Percentiles rank a stretch among this genome's conserved stretches.
These are phyloP conservation scores for Ogataea nonfermentans DNA, from an alignment of 805 yeast genomes.

Conservation along the genomic window DNA sequence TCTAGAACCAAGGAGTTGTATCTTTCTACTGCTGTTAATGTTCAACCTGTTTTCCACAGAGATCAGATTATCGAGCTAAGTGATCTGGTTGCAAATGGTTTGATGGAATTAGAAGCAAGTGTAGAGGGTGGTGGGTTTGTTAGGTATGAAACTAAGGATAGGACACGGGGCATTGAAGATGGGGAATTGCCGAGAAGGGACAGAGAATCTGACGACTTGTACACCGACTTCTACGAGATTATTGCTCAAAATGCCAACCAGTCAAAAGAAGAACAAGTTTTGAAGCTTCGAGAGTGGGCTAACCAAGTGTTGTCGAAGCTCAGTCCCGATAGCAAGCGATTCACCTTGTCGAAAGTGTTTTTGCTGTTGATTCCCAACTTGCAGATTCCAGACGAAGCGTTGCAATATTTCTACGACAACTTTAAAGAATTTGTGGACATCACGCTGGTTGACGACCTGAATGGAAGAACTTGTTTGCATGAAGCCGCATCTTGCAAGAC, in stretches of 20 bases:
- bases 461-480: slow-evolving; percentile 73
- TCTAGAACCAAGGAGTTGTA: slow-evolving; percentile 93
- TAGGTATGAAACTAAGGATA: slow-evolving; percentile 24
- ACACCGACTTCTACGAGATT: slow-evolving; percentile 57
- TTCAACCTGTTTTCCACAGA: slow-evolving; percentile 94
- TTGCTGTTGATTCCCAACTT: slow-evolving; percentile 62
- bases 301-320: slow-evolving; percentile 45
- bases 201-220: slow-evolving; percentile 62
- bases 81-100: slow-evolving; percentile 64
- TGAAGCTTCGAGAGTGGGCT: slow-evolving; percentile 37
- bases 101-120: slow-evolving; percentile 73
- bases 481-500: slow-evolving; percentile 45
- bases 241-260: slow-evolving; percentile 37
- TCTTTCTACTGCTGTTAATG: slow-evolving; percentile 87
- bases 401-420: slow-evolving; percentile 45
- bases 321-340: slow-evolving; percentile 37
- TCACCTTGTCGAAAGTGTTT: slow-evolving; percentile 67
- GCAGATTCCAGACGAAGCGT: slow-evolving; percentile 61
- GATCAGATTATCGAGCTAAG: slow-evolving; percentile 81
- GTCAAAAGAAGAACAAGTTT: slow-evolving; percentile 33
- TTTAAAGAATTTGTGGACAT: slow-evolving; percentile 60
- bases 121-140: slow-evolving; percentile 42
- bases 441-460: slow-evolving; percentile 64
- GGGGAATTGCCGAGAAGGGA: slow-evolving; percentile 4
- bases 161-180: background rate